Percentiles rank a stretch among this genome's conserved stretches.
Conservation (phyloP, 768 basidiomycete species). For the Tulasnella calospora region DNA sequence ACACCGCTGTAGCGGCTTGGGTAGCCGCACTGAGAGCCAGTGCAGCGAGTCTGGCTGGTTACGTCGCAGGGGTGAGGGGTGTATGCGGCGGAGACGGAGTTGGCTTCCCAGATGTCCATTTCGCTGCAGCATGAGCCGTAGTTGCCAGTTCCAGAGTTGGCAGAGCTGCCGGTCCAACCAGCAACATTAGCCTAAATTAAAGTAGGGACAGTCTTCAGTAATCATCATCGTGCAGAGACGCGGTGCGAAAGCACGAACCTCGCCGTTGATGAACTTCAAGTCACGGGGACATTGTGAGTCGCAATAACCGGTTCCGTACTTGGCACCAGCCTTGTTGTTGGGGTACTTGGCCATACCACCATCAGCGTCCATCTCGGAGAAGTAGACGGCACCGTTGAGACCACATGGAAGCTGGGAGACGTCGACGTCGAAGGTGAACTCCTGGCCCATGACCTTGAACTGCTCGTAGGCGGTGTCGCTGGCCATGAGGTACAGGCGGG, state of each 20-base stretch:
- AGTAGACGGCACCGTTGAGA: slow-evolving; percentile 59
- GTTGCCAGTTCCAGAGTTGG: slow-evolving; percentile 47
- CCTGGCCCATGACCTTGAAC: slow-evolving; percentile 53
- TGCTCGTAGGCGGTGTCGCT: slow-evolving; percentile 42
- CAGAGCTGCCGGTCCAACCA: slow-evolving; percentile 40
- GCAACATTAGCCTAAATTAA: slow-evolving; percentile 44
- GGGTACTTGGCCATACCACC: slow-evolving; percentile 49
- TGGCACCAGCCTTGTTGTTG: slow-evolving; percentile 54
- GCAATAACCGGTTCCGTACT: slow-evolving; percentile 63
- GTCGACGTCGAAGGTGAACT: slow-evolving; percentile 59
- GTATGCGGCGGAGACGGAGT: slow-evolving; percentile 48
- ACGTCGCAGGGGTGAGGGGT: slow-evolving; percentile 51
- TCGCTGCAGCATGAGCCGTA: slow-evolving; percentile 54
- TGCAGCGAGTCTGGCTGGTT: slow-evolving; percentile 43
- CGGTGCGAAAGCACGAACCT: slow-evolving; percentile 36
- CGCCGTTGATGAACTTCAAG: slow-evolving; percentile 57
- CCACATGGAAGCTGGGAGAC: slow-evolving; percentile 54
- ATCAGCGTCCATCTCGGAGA: slow-evolving; percentile 55
- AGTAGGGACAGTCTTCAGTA: background rate
- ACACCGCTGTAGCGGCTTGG: slow-evolving; percentile 42
- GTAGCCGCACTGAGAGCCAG: slow-evolving; percentile 33
- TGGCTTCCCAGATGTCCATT: slow-evolving; percentile 61
- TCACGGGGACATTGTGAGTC: slow-evolving; percentile 58
- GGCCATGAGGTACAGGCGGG: slow-evolving; percentile 47
- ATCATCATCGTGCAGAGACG: background rate